Base-by-base conservation (phyloP, 345 rosid genomes). In the Eucalyptus marginata region DNA sequence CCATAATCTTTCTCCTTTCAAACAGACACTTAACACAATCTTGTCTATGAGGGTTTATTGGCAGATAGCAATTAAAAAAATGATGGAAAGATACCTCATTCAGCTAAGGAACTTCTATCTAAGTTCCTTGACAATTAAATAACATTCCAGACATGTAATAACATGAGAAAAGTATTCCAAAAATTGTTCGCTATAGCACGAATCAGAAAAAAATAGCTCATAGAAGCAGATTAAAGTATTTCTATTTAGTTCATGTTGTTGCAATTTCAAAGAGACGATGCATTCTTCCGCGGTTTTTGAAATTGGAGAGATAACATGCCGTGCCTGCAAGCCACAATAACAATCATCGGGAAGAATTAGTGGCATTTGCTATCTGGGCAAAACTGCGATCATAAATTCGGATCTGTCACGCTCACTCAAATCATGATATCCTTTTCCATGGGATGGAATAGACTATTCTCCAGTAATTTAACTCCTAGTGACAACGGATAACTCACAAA, bases 281-380 rank as follows among this genome's bases (percentile, higher is more conserved):
- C 27, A 76, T 76, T 76, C 83, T 71, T 76, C 27, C 1, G 5
- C 47, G 0, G 6, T 20, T 76, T 33, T 76, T 20, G 47, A 36
- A 76, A 10, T 76, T 36, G 83, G 47, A 18, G 0, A 33, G 27
- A 3, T 36, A 76, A 10, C 27, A 76, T 0, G 0, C 83, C 5
- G 0, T 76, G 83, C 47, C 27, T 76, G 83, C 8, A 1, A 36
- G 46, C 47, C 6, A 9, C 27, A 5, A 18, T 20, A 76, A 36
- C 24, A 76, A 76, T 76, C 0, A 2, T 71, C 2, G 1, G 2
- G 47, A 76, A 36, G 27, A 36, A 36, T 76, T 76, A 36, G 83
- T 18, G 14, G 14, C 47, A 76, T 76, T 36, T 10, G 47, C 0
- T 36, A 76, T 33, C 80, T 8, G 2, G 6, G 6, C 2, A 68